Conservation (phyloP, 163 green algal genomes). For the Volvox carteri region DNA sequence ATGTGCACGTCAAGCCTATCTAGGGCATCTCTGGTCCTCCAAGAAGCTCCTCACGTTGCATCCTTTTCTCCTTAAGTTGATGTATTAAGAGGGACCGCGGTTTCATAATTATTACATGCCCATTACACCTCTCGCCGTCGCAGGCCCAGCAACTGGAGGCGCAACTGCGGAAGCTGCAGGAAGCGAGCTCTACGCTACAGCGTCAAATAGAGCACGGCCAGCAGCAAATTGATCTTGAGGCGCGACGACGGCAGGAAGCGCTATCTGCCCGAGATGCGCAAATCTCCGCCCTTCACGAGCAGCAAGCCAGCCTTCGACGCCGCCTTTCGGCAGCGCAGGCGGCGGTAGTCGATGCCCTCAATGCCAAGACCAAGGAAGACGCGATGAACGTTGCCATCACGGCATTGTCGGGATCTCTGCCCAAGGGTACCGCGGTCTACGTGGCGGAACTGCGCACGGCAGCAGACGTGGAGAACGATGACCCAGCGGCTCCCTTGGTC, state of each 20-base stretch:
- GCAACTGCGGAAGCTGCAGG: slow-evolving; percentile 29
- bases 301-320: slow-evolving; percentile 35
- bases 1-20: too few species aligned
- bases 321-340: slow-evolving; percentile 39
- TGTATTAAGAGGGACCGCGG: too few species aligned
- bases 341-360: slow-evolving; percentile 55
- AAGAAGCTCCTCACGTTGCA: too few species aligned
- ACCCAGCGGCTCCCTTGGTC: slow-evolving; percentile 31
- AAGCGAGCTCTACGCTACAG: slow-evolving; percentile 19
- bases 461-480: slow-evolving; percentile 35
- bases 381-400: slow-evolving; percentile 31
- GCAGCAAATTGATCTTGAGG: slow-evolving; percentile 50
- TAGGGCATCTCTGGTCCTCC: too few species aligned
- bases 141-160: slow-evolving; percentile 41
- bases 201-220: slow-evolving; percentile 40
- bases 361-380: slow-evolving; percentile 59
- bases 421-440: slow-evolving; percentile 45
- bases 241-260: slow-evolving; percentile 7
- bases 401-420: slow-evolving; percentile 32
- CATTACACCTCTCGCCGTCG: too few species aligned
- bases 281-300: slow-evolving; percentile 28
- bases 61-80: too few species aligned
- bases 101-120: too few species aligned
- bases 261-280: slow-evolving; percentile 31
- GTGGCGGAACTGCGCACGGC: slow-evolving; percentile 54